Base-by-base conservation (phyloP, 208 protist species). In the Blastocrithidia nonstop region DNA sequence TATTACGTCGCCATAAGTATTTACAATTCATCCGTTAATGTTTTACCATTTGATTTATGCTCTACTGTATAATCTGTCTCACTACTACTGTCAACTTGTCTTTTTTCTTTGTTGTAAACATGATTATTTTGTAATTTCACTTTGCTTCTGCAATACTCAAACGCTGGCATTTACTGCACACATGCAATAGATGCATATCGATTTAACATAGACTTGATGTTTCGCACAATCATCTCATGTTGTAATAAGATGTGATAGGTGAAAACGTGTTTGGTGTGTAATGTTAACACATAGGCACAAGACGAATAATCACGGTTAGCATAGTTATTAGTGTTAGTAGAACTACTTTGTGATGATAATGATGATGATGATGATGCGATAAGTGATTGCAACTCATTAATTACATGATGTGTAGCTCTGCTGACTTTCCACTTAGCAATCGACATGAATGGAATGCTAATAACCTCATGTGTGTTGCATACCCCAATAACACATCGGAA, bases 221-320 rank as follows among this genome's bases (percentile, higher is more conserved):
- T 41, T 41, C 36, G 36, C 23, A 41, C 26, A 8, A 41, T 41
- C 36, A 41, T 41, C 21, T 8, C 8, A 24, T 41, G 23, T 41
- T 24, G 63, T 15, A 73, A 50, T 6, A 66, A 44, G 7, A 78
- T 39, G 21, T 46, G 40, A 23, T 58, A 36, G 23, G 49, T 41
- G 56, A 54, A 78, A 17, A 70, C 55, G 52, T 73, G 70, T 48
- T 72, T 72, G 2, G 57, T 54, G 27, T 65, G 51, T 20, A 78
- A 25, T 2, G 54, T 59, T 25, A 78, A 40, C 6, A 71, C 53
- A 42, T 54, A 65, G n/a, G 46, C 23, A 52, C 9, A n/a, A 42
- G 45, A 17, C 28, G 26, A 15, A 29, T n/a, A n/a, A n/a, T n/a
- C n/a, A n/a, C n/a, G n/a, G n/a, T n/a, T n/a, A n/a, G n/a, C n/a